Base-by-base conservation (phyloP, 257 asterid species). In the Ilex aquifolium region DNA sequence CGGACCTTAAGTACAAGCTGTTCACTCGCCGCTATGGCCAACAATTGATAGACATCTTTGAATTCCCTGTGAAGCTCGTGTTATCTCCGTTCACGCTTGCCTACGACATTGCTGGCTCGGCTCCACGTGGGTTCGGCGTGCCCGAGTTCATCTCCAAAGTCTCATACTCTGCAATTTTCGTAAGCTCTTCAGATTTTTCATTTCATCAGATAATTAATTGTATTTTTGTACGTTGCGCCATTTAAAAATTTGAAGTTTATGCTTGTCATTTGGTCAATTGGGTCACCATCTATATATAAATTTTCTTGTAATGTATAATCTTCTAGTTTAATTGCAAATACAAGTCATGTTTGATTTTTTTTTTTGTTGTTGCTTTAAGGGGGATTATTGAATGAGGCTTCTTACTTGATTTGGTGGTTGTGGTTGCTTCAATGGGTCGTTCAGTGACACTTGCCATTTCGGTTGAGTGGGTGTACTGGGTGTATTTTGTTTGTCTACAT, bases 81-180 rank as follows among this genome's bases (percentile, higher is more conserved):
- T 76, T 83, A 12, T 76, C 82, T 31, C 97, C 99, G 30, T 79
- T 92, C 80, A 89, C 96, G 5, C 87, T 89, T 51, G 84, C 96
- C 67, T 83, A 77, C 70, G 96, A 83, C 88, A 81, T 92, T 49
- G 94, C 96, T 52, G 99, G 96, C 77, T 92, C 97, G 40, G 97
- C 97, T n/a, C 96, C 95, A 3, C 96, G 99, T 52, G 99, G 96
- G n/a, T 92, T 89, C 60, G 99, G 99, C 68, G 68, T 92, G 60
- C 99, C 99, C 2, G 95, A 92, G 60, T 63, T 89, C 82, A 75
- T 89, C 59, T 87, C 99, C 74, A 89, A 87, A 78, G 76, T 92
- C 39, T 85, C 99, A 13, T 87, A 79, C 83, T 85, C 97, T 14
- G 85, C 99, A 74, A 79, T 89, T 72, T 92, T 92, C 61, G 99